These are phyloP conservation scores for Ogataea chonburiensis DNA, from an alignment of 805 yeast species.

Conservation along the genomic window DNA sequence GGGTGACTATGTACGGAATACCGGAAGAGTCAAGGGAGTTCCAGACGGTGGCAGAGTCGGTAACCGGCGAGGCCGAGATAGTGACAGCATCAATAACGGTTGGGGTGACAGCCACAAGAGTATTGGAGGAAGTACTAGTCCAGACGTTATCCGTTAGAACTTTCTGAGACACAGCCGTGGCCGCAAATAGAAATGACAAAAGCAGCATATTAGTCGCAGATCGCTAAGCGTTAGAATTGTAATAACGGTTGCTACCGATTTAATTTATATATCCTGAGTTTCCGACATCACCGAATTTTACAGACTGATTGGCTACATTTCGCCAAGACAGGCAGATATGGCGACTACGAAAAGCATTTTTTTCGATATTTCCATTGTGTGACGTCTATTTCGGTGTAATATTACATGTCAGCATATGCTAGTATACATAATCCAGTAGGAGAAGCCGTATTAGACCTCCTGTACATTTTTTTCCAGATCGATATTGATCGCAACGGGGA, in stretches of 20 bases:
- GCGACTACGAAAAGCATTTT: not conserved
- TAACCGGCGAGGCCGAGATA: constrained; percentile 39
- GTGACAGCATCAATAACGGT: constrained; percentile 58
- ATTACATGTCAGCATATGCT: constrained; percentile 11
- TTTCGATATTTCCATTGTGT: not conserved
- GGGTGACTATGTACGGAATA: constrained; percentile 42
- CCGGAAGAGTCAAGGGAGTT: constrained; percentile 44
- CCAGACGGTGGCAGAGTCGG: constrained; percentile 41
- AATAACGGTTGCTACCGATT: not conserved
- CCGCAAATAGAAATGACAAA: not conserved
- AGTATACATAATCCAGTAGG: constrained; percentile 5
- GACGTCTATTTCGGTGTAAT: constrained; percentile 4
- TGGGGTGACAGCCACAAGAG: constrained; percentile 27
- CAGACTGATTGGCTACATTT: constrained; percentile 1
- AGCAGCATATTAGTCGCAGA: constrained; percentile 1
- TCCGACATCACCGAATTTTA: constrained; percentile 10
- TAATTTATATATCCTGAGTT: constrained; percentile 4
- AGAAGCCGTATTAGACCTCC: constrained; percentile 10
- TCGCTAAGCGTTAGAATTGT: not conserved
- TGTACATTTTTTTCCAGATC: constrained; percentile 35
- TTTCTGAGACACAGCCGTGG: constrained; percentile 22
- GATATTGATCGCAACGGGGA: constrained; percentile 42
- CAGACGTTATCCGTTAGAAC: constrained; percentile 30
- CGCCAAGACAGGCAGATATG: constrained; percentile 1
- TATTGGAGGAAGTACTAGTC: constrained; percentile 37